Percentiles rank a stretch among this genome's conserved stretches.
Conservation (phyloP, 2,329 filamentous ascomycete genomes). For the Byssochlamys sp. region DNA sequence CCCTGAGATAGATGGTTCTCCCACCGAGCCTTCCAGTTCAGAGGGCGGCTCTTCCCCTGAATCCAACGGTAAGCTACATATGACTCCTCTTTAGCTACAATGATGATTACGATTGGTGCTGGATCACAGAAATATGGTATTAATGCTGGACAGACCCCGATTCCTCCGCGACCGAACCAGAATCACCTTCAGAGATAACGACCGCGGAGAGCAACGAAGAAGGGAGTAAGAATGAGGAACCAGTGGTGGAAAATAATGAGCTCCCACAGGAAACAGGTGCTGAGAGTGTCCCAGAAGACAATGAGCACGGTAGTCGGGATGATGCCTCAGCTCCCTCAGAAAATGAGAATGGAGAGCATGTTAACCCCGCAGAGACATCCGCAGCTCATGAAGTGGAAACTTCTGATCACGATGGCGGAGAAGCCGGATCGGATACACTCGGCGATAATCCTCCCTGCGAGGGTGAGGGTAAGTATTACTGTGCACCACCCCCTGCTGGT, state of each 20-base stretch:
- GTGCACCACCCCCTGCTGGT: conserved; percentile 6
- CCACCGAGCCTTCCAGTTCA: conserved; percentile 13
- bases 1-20: conserved; percentile 5
- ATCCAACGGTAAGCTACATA: conserved; percentile 19
- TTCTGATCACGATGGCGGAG: neutral
- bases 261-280: neutral
- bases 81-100: neutral
- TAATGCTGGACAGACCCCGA: neutral
- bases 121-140: neutral
- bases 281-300: neutral
- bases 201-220: conserved; percentile 4
- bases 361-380: neutral
- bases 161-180: neutral
- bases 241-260: conserved; percentile 7
- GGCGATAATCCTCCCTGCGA: conserved; percentile 5
- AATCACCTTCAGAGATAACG: conserved; percentile 1
- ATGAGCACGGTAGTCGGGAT: neutral
- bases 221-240: conserved; percentile 8
- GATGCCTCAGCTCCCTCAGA: conserved; percentile 1
- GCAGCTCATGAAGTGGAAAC: neutral
- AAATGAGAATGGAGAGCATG: conserved; percentile 5
- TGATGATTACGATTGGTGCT: neutral
- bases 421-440: neutral
- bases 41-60: conserved; percentile 18
- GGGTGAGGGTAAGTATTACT: conserved; percentile 16